Conservation (phyloP, 257 asterid genomes). For the Penstemon barbatus region DNA sequence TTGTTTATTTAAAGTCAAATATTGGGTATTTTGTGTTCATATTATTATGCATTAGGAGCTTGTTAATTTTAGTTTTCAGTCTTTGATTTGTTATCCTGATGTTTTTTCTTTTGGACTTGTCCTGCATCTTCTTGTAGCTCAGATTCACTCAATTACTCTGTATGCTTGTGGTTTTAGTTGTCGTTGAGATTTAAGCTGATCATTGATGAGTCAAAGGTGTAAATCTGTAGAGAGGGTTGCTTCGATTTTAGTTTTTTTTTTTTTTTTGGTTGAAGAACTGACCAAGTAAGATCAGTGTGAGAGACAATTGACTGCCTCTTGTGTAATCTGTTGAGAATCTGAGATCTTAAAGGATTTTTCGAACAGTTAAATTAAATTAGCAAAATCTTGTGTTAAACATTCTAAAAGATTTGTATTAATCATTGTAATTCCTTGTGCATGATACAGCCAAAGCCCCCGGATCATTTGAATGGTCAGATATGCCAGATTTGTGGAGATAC, state of each 20-base stretch:
- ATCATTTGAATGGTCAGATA: conserved; percentile 65
- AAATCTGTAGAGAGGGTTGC: conserved; percentile 2
- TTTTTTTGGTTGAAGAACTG: conserved; percentile 3
- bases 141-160: conserved; percentile 15
- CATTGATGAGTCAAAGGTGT: conserved; percentile 1
- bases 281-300: not conserved
- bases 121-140: conserved; percentile 4
- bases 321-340: conserved; percentile 12
- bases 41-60: conserved; percentile 1
- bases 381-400: not conserved
- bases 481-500: conserved; percentile 93
- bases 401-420: conserved; percentile 21
- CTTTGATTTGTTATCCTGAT: conserved; percentile 3
- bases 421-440: conserved; percentile 11
- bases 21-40: too few species aligned
- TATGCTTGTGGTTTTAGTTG: conserved; percentile 2
- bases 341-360: conserved; percentile 5
- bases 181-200: not conserved
- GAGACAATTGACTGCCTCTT: conserved; percentile 6
- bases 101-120: not conserved
- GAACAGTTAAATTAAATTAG: not conserved
- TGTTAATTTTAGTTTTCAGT: conserved; percentile 13
- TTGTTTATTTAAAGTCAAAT: not conserved
- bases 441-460: conserved; percentile 71
- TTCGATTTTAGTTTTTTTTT: not conserved